A percentile compares a stretch with the other conserved stretches of the same genome.
phyloP scores from a whole-genome alignment of 768 basidiomycete species.

The Suillus clintonianus region DNA sequence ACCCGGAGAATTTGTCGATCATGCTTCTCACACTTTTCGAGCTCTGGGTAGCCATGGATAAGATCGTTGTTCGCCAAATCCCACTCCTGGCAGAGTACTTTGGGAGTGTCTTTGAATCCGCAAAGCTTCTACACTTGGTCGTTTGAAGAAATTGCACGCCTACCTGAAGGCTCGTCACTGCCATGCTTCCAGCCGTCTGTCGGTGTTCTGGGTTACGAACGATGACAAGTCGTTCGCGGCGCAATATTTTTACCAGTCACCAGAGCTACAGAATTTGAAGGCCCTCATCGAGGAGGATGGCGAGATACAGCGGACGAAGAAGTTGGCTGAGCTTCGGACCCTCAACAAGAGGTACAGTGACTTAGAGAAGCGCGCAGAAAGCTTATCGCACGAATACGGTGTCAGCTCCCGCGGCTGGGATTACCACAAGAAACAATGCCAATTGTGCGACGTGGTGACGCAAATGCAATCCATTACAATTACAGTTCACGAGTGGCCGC shows the following conservation, averaged over 20 bases:
- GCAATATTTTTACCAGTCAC: slow-evolving; percentile 34
- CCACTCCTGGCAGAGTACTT: slow-evolving; percentile 33
- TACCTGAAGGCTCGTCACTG: slow-evolving; percentile 37
- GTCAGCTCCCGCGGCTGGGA: not conserved
- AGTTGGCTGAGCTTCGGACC: slow-evolving; percentile 5
- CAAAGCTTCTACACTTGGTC: slow-evolving; percentile 25
- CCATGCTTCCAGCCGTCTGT: slow-evolving; percentile 18
- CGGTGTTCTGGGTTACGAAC: slow-evolving; percentile 34
- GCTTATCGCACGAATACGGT: not conserved
- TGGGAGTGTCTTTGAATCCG: slow-evolving; percentile 32
- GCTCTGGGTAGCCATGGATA: slow-evolving; percentile 40
- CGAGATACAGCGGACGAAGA: slow-evolving; percentile 15
- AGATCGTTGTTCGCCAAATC: slow-evolving; percentile 17
- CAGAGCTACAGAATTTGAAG: slow-evolving; percentile 25
- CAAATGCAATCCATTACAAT: no score
- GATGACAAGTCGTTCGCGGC: slow-evolving; percentile 29
- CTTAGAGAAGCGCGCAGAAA: not conserved
- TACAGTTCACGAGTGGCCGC: no score
- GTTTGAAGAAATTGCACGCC: slow-evolving; percentile 24
- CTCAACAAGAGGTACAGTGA: slow-evolving; percentile 14
- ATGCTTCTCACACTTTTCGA: no score
- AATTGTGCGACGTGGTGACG: no score
- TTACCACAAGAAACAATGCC: no score
- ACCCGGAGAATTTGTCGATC: no score
- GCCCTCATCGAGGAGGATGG: slow-evolving; percentile 32